Evolutionary conservation across 352 stramenopile genomes (phyloP), one percentile per base, ranked within the genome.

Genomic region (Globisporangium takayamanum): DNA sequence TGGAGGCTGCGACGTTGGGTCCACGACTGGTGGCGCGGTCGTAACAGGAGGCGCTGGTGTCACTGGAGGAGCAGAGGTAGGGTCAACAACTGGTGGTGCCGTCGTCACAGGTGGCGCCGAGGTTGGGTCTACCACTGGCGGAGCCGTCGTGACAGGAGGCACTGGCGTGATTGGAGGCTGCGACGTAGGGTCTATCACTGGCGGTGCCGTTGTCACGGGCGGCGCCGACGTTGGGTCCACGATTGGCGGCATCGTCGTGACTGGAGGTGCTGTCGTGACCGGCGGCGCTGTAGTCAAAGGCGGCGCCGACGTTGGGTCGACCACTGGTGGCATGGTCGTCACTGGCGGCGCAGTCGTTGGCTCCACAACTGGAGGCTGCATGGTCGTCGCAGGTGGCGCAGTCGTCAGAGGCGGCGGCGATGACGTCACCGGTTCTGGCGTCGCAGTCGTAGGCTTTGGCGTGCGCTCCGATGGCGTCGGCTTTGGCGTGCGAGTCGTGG

Each of bases 61-160:
- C 11, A 51, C 46, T 2, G 65, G 58, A 14, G 50, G 36, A 12
- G 46, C 53, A 16, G 59, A 62, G 5, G 61, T 66, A n/a, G n/a
- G n/a, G n/a, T n/a, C n/a, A n/a, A n/a, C n/a, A 4, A 57, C 64
- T 18, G 54, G 20, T 8, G 45, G 46, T 18, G 8, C 53, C 53
- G 53, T 42, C 12, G 55, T 53, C 46, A 51, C 46, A 5, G 46
- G 46, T 3, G 46, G 46, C 22, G n/a, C 15, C 30, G 45, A 14
- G 15, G 42, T 25, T 16, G 42, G 7, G 7, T 25, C n/a, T n/a
- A n/a, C 16, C 18, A 48, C 42, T 39, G 30, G 30, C 6, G 30
- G 30, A n/a, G n/a, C n/a, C n/a, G n/a, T n/a, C n/a, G n/a, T n/a
- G n/a, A n/a, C n/a, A n/a, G n/a, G n/a, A n/a, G n/a, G n/a, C n/a